Evolutionary conservation across 441 rosid genomes (phyloP).

Genomic region (Viola pubescens): DNA sequence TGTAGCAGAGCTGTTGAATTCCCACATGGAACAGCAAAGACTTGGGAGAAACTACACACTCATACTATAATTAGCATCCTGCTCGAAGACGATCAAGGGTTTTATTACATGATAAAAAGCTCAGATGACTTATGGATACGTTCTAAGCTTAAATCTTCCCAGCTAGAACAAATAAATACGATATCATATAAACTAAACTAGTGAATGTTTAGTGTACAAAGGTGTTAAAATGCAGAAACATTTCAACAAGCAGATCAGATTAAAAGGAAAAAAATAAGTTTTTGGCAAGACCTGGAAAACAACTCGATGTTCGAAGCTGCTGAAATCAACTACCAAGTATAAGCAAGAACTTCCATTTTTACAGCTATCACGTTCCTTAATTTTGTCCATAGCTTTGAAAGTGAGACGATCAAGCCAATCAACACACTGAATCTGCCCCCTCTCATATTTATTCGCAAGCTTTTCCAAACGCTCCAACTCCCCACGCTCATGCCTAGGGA

Average conservation of each 20-base stretch:
- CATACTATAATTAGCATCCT: too few species aligned
- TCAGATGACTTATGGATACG: neutral
- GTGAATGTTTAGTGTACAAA: neutral
- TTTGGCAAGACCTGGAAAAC: slow-evolving; percentile 74
- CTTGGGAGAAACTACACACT: too few species aligned
- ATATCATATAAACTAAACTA: neutral
- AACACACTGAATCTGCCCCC: slow-evolving; percentile 77
- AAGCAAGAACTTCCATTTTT: slow-evolving; percentile 66
- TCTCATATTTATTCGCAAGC: slow-evolving; percentile 84
- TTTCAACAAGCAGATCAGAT: neutral
- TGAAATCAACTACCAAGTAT: slow-evolving; percentile 82
- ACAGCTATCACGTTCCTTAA: slow-evolving; percentile 69
- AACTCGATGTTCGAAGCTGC: slow-evolving; percentile 91
- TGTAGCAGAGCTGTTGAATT: neutral
- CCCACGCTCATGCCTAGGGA: slow-evolving; percentile 84
- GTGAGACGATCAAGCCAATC: slow-evolving; percentile 95
- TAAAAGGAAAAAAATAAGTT: slow-evolving; percentile 4
- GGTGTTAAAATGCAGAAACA: too few species aligned
- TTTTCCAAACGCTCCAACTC: slow-evolving; percentile 93
- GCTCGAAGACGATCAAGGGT: neutral
- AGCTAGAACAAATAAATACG: neutral
- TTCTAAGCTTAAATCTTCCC: neutral
- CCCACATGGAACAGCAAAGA: too few species aligned
- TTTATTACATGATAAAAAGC: too few species aligned
- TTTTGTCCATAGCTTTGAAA: slow-evolving; percentile 71